phyloP scores from a whole-genome alignment of 805 yeast genomes.

The Hanseniaspora jakobsenii region DNA sequence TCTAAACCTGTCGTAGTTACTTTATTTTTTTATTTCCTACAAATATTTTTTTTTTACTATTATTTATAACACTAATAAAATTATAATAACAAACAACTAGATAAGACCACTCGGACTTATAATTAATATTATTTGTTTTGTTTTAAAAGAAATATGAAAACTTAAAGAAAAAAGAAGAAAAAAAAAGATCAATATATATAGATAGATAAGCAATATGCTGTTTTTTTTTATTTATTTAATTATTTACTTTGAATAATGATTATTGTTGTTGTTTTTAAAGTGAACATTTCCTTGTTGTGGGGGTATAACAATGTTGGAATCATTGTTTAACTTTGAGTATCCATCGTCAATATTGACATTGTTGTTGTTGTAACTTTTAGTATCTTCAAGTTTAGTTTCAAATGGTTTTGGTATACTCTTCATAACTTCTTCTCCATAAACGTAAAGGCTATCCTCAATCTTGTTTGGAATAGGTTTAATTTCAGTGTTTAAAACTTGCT shows the following conservation, averaged over 20 bases:
- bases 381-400: slow-evolving; percentile 43
- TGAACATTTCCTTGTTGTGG: slow-evolving; percentile 9
- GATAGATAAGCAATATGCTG: not conserved
- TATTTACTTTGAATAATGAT: not conserved
- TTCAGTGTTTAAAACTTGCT: slow-evolving; percentile 94
- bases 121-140: too few relatives aligned
- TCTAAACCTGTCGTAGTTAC: too few relatives aligned
- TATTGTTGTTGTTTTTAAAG: not conserved
- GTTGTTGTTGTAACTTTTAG: slow-evolving; percentile 23
- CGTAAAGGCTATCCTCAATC: slow-evolving; percentile 80
- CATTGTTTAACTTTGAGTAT: slow-evolving; percentile 20
- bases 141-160: too few relatives aligned
- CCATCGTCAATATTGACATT: slow-evolving; percentile 18
- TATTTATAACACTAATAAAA: too few relatives aligned
- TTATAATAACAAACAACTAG: too few relatives aligned
- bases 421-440: slow-evolving; percentile 48
- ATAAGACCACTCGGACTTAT: too few relatives aligned
- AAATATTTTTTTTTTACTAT: too few relatives aligned
- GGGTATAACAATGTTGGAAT: slow-evolving; percentile 9
- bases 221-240: not conserved
- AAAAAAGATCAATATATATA: too few relatives aligned
- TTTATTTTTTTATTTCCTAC: too few relatives aligned
- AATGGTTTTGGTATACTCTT: slow-evolving; percentile 79
- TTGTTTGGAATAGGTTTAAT: slow-evolving; percentile 93
- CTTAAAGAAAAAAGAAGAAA: too few relatives aligned